A percentile compares a stretch with the other conserved stretches of the same genome.
phyloP scores from a whole-genome alignment of 345 rosid genomes.

The Zanthoxylum bungeanum region DNA sequence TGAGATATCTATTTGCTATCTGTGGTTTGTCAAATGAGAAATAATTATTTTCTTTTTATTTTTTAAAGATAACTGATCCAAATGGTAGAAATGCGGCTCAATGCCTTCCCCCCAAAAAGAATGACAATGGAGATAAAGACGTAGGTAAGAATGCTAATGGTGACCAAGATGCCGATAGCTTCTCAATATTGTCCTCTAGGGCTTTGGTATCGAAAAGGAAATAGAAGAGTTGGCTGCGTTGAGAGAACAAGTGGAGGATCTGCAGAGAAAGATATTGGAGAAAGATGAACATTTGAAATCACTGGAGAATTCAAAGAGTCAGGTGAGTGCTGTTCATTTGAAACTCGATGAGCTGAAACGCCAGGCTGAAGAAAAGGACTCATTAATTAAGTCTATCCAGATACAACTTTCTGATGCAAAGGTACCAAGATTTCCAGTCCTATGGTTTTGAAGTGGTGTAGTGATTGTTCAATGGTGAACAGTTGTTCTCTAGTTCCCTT shows the following conservation, averaged over 20 bases:
- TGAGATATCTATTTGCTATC: constrained; percentile 1
- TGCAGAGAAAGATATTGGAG: constrained; percentile 62
- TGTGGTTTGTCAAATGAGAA: not conserved
- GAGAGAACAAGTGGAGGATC: constrained; percentile 70
- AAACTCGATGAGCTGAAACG: constrained; percentile 60
- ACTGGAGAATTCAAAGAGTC: constrained; percentile 49
- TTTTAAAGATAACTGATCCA: constrained; percentile 40
- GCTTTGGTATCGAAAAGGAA: constrained; percentile 45
- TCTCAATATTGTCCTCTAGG: constrained; percentile 43
- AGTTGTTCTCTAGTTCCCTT: not conserved
- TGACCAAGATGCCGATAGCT: constrained; percentile 48
- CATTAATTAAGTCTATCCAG: constrained; percentile 62
- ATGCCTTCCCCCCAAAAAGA: constrained; percentile 60
- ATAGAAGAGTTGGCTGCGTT: constrained; percentile 56
- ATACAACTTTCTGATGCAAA: constrained; percentile 80
- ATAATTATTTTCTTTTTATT: constrained; percentile 9
- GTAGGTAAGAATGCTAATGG: constrained; percentile 32
- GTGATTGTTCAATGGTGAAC: not conserved
- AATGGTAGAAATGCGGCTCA: constrained; percentile 65
- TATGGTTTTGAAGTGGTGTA: constrained; percentile 3
- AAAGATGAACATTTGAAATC: constrained; percentile 87
- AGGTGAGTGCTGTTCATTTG: constrained; percentile 41
- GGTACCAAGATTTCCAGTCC: constrained; percentile 36
- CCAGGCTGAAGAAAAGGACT: constrained; percentile 61
- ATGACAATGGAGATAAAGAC: constrained; percentile 47